Conservation (phyloP, 1,284 basidiomycete genomes). For the Phellopilus nigrolimitatus region DNA sequence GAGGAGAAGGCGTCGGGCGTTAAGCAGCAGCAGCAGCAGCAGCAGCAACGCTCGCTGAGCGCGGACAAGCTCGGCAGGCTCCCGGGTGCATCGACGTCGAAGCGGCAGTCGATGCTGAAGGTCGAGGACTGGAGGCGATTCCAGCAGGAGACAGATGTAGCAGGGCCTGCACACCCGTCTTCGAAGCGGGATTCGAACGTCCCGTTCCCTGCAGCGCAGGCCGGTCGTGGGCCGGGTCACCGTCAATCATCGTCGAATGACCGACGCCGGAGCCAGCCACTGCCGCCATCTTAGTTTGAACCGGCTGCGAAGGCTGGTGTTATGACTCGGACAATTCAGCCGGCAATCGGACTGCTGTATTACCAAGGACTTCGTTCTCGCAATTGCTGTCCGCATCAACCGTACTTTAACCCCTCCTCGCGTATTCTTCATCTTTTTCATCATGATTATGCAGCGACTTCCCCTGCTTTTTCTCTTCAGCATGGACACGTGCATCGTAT, state of each 20-base stretch:
- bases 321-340: no score
- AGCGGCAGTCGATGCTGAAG: slow-evolving; percentile 66
- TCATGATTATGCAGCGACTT: slow-evolving; percentile 1
- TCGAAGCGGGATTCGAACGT: slow-evolving; percentile 27
- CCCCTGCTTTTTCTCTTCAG: not conserved
- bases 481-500: not conserved
- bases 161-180: slow-evolving; percentile 1
- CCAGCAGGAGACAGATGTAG: slow-evolving; percentile 42
- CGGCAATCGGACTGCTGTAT: slow-evolving; percentile 11
- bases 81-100: slow-evolving; percentile 38
- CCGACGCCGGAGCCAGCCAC: slow-evolving; percentile 24
- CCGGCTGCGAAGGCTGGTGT: not conserved
- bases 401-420: not conserved
- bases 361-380: not conserved
- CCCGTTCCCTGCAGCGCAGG: slow-evolving; percentile 33
- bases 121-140: slow-evolving; percentile 79
- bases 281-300: not conserved
- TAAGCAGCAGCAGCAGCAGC: slow-evolving; percentile 33
- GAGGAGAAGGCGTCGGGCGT: slow-evolving; percentile 32
- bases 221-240: slow-evolving; percentile 23
- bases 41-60: slow-evolving; percentile 50
- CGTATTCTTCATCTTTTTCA: not conserved
- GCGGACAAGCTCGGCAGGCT: slow-evolving; percentile 51
- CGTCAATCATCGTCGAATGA: slow-evolving; percentile 19
- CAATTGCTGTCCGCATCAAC: not conserved